Evolutionary conservation across 352 stramenopile species (phyloP).

Genomic region (Aphanomyces astaci): DNA sequence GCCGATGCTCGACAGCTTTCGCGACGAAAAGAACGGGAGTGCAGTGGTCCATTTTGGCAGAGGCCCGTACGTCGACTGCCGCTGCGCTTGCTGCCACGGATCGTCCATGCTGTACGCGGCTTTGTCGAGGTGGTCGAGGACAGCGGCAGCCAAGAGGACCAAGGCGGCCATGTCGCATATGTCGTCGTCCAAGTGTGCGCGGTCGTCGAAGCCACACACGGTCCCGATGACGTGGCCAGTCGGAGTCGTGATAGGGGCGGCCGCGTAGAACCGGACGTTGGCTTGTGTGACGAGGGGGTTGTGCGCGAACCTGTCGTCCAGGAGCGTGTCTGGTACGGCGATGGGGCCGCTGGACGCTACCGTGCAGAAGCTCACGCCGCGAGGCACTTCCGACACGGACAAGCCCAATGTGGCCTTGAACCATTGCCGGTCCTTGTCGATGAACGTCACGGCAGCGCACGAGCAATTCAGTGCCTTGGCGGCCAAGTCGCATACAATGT

Average conservation of each 20-base stretch:
- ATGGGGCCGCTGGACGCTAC: neutral
- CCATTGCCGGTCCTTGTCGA: slow-evolving; percentile 15
- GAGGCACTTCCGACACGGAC: neutral
- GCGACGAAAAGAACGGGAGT: neutral
- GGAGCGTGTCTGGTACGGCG: neutral
- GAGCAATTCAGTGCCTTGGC: slow-evolving; percentile 5
- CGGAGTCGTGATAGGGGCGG: neutral
- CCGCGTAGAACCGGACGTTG: slow-evolving; percentile 2
- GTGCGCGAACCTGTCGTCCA: neutral
- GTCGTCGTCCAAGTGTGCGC: neutral
- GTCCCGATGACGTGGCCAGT: slow-evolving; percentile 1
- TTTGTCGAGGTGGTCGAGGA: neutral
- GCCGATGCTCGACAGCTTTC: neutral
- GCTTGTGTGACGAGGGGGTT: slow-evolving; percentile 2
- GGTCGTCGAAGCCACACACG: neutral
- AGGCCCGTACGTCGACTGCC: neutral
- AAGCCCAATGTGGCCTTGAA: slow-evolving; percentile 15
- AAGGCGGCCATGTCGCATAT: neutral
- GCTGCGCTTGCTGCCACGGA: neutral
- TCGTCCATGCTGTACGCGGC: neutral
- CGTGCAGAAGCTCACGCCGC: neutral
- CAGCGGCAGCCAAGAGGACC: neutral
- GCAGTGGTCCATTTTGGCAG: neutral
- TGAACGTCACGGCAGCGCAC: slow-evolving; percentile 8
- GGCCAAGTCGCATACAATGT: slow-evolving; percentile 41